Percentiles rank a stretch among this genome's conserved stretches.
Conservation (phyloP, 768 basidiomycete genomes). For the Lyophyllum semitale region DNA sequence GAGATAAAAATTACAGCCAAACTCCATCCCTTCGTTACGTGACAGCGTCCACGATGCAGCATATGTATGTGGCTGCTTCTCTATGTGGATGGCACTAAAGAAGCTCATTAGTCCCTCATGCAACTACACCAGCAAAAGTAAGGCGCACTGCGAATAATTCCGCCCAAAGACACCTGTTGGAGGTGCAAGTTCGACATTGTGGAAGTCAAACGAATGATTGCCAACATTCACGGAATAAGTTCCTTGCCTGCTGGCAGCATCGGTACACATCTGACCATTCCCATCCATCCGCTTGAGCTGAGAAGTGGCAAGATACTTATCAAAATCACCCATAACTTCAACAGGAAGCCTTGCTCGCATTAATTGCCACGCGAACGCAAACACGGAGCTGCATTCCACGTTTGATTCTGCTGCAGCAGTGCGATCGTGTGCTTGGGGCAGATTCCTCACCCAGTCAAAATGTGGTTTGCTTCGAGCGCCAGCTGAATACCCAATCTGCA, state of each 20-base stretch:
- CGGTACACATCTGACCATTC: neutral
- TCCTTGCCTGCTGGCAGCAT: neutral
- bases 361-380: slow-evolving; percentile 16
- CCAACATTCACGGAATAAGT: neutral
- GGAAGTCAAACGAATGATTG: neutral
- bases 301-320: neutral
- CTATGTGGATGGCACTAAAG: slow-evolving; percentile 13
- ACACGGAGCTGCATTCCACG: neutral
- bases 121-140: too few relatives aligned
- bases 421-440: neutral
- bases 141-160: slow-evolving; percentile 15
- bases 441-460: slow-evolving; percentile 19
- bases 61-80: slow-evolving; percentile 18
- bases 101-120: too few relatives aligned
- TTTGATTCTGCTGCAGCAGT: too few relatives aligned
- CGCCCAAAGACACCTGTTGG: slow-evolving; percentile 10
- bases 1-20: slow-evolving; percentile 18
- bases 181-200: slow-evolving; percentile 12
- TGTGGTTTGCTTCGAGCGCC: slow-evolving; percentile 12
- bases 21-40: neutral
- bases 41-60: slow-evolving; percentile 11
- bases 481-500: slow-evolving; percentile 18
- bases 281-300: slow-evolving; percentile 1
- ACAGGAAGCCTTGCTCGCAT: slow-evolving; percentile 5
- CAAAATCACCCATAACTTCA: slow-evolving; percentile 8